phyloP scores from a whole-genome alignment of 179 eudicot genomes.

The Silene vulgaris region DNA sequence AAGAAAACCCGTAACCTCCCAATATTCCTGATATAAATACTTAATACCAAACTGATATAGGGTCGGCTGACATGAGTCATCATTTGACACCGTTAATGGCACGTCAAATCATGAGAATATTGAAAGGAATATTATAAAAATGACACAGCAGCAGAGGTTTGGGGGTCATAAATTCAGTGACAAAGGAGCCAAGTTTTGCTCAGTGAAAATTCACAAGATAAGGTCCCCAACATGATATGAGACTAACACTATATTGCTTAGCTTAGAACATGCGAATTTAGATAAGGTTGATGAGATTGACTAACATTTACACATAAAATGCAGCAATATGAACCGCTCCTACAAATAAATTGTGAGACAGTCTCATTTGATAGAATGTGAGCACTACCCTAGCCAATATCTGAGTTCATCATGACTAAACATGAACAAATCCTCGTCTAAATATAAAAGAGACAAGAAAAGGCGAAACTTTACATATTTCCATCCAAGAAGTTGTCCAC shows the following conservation, averaged over 20 bases:
- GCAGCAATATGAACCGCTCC: neutral
- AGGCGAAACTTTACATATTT: slow-evolving; percentile 38
- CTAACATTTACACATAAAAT: neutral
- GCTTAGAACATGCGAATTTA: neutral
- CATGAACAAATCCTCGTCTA: neutral
- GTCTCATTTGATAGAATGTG: neutral
- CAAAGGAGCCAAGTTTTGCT: neutral
- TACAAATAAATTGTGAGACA: neutral
- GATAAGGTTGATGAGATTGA: neutral
- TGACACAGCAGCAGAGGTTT: neutral
- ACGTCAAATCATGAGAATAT: neutral
- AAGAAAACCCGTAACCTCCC: neutral
- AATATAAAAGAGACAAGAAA: neutral
- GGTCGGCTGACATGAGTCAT: neutral
- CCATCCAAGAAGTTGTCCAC: slow-evolving; percentile 51
- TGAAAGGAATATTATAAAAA: neutral
- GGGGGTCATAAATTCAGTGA: neutral
- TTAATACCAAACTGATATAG: neutral
- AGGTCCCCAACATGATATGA: neutral
- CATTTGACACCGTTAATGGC: neutral
- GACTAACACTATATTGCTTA: neutral
- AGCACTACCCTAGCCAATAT: neutral
- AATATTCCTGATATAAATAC: no score
- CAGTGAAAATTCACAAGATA: neutral
- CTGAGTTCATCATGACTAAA: neutral